Evolutionary conservation across 2,329 filamentous ascomycete species (phyloP), one percentile per base, ranked within the genome.

Genomic region (Aspergillus ochraceoroseus): DNA sequence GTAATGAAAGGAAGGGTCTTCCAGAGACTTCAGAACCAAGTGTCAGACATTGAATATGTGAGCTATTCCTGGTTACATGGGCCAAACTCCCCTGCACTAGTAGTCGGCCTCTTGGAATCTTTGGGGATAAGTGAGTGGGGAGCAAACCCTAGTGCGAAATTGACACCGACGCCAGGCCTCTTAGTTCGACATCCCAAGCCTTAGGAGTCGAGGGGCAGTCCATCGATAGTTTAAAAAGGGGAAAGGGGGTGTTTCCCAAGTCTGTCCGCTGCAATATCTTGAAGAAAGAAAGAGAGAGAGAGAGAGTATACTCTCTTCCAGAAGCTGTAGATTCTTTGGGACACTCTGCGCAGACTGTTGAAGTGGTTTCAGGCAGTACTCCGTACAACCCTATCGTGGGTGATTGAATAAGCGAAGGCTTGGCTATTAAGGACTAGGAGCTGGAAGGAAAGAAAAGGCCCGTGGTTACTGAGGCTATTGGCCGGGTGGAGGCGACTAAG

Each of bases 1-100:
- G 44, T 53, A 50, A 48, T 44, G 32, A 49, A 41, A 41, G 39
- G 43, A 38, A 51, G 47, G 51, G 47, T 44, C 46, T 51, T 46
- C 49, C 47, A 48, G 45, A 40, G 41, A 44, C 43, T 47, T 46
- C 38, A 42, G 35, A 42, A 46, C 46, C 47, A 49, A 46, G 48
- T 43, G 33, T 48, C 47, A 43, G 49, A 43, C 33, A 32, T 41
- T 40, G 44, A 50, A 49, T 47, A 44, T 48, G 51, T 41, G 40
- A 32, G 37, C 32, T 42, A 32, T 46, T 17, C 32, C 23, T 38
- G 42, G 53, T 35, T 35, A 35, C 41, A 42, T 37, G 47, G 34
- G 39, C n/a, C n/a, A n/a, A n/a, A n/a, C n/a, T n/a, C n/a, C n/a
- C n/a, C n/a, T n/a, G n/a, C n/a, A n/a, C n/a, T n/a, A n/a, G 19